These are phyloP conservation scores for Epichloe amarillans DNA, from an alignment of 2,329 filamentous ascomycete species.

Conservation along the genomic window DNA sequence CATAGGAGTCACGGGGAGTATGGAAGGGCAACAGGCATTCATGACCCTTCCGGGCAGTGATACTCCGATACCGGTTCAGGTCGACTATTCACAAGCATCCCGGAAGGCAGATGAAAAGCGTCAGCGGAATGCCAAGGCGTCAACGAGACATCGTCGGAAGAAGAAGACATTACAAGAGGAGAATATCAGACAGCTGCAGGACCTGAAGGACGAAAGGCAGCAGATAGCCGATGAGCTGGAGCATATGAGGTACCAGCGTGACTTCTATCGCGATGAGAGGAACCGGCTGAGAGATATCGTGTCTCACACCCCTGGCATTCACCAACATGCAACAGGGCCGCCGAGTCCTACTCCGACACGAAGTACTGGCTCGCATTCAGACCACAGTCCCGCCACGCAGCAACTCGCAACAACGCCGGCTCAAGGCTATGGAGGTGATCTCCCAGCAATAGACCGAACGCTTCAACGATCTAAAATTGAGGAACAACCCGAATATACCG, in stretches of 20 bases:
- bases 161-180: conserved; percentile 74
- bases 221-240: conserved; percentile 45
- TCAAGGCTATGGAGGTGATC: conserved; percentile 27
- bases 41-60: conserved; percentile 26
- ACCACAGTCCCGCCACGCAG: conserved; percentile 23
- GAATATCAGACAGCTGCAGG: conserved; percentile 53
- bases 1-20: conserved; percentile 13
- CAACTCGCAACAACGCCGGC: conserved; percentile 15
- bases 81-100: conserved; percentile 72
- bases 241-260: conserved; percentile 46
- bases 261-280: conserved; percentile 62
- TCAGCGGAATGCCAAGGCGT: conserved; percentile 73
- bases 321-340: conserved; percentile 37
- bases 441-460: conserved; percentile 31
- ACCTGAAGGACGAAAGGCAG: conserved; percentile 53
- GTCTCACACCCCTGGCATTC: conserved; percentile 42
- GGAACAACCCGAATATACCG: conserved; percentile 29
- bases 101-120: conserved; percentile 76
- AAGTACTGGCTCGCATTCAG: conserved; percentile 21
- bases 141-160: conserved; percentile 66
- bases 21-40: conserved; percentile 24
- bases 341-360: conserved; percentile 33
- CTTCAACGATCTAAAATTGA: conserved; percentile 34
- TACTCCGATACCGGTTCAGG: conserved; percentile 43
- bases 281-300: conserved; percentile 59